Conservation (phyloP, 148 eudicot genomes). For the Nepenthes gracilis region DNA sequence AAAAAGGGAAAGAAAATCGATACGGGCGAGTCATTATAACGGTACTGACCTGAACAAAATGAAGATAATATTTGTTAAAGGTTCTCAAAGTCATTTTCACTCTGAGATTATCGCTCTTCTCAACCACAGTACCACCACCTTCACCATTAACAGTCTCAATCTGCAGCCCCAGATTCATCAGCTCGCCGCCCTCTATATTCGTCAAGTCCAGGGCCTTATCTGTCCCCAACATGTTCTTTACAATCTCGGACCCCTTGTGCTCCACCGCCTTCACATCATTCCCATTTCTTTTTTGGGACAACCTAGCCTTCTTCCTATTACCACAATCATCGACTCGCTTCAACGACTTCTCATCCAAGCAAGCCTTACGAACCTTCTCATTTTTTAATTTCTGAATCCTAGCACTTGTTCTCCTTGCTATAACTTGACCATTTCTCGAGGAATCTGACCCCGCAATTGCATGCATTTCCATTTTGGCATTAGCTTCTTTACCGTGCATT, state of each 20-base stretch:
- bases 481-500: too few relatives aligned
- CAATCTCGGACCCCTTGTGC: constrained; percentile 8
- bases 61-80: constrained; percentile 58
- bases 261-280: not conserved
- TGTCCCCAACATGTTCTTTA: not conserved
- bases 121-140: constrained; percentile 11
- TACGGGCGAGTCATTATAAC: not conserved
- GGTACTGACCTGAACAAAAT: constrained; percentile 56
- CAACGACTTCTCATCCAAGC: constrained; percentile 10
- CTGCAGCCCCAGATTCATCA: constrained; percentile 11
- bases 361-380: constrained; percentile 7
- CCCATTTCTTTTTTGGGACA: constrained; percentile 3
- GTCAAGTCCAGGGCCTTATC: not conserved
- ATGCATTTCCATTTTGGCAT: too few relatives aligned
- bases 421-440: not conserved
- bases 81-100: constrained; percentile 48
- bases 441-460: not conserved
- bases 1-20: not conserved
- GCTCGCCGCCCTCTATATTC: constrained; percentile 13
- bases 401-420: constrained; percentile 24
- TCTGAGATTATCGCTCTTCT: constrained; percentile 26
- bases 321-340: not conserved
- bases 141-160: constrained; percentile 7
- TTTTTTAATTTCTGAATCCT: constrained; percentile 17
- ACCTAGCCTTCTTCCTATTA: constrained; percentile 7